Base-by-base conservation (phyloP, 345 rosid genomes). In the Mercurialis annua region DNA sequence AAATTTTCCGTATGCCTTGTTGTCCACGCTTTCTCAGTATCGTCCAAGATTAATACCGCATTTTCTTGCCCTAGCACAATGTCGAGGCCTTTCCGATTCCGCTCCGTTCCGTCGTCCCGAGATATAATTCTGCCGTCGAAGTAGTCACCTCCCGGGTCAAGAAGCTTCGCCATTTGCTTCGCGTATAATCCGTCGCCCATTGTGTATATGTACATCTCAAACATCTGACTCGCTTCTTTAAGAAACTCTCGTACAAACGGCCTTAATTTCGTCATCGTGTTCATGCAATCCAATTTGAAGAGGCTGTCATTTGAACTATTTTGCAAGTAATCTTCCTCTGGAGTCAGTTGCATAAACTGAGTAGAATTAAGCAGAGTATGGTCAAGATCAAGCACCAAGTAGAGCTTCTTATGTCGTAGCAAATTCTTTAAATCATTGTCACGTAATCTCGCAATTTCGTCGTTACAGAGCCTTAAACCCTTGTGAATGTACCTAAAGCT, bases 291-390 rank as follows among this genome's bases (percentile, higher is more conserved):
- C 77, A 86, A 70, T 89, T 76, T 78, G 80, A 89, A 91, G 55
- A 94, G 87, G 81, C 68, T 81, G 43, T 89, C 96, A 59, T 84
- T 80, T 17, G 87, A 73, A 51, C 74, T 78, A 77, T 89, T 73
- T 67, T 83, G 89, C 74, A 93, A 73, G 59, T 93, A 86, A 63
- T 89, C 95, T 79, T 94, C 99, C 62, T 87, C 97, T 0, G 82
- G 57, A 12, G 73, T 80, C 76, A 87, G 43, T 71, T 89, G 85
- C 46, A 18, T 67, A 49, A 90, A 81, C 33, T 66, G 69, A 48
- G 99, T 89, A 60, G 99, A 80, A 73, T 94, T 94, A n/a, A 89
- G 96, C 67, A 93, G 48, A 0, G 97, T 94, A 69, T 91, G 99
- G 33, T 94, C 99, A 59, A 91, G 72, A 81, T 94, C 99, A 43